Evolutionary conservation across 306 rosid genomes (phyloP).

Genomic region (Dalbergia cultrata): DNA sequence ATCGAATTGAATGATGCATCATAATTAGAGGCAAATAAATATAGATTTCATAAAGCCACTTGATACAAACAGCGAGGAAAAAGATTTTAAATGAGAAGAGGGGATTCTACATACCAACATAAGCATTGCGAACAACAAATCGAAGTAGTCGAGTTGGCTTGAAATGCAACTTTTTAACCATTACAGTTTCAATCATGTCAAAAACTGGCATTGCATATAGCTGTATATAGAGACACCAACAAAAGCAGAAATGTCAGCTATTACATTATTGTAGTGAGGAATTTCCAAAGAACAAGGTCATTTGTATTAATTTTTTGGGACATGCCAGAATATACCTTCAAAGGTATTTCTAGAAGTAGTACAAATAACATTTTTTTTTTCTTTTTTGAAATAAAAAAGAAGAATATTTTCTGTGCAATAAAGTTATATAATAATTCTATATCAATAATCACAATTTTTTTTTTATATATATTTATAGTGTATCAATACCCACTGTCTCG

Average conservation of each 20-base stretch:
- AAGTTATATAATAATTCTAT: no score
- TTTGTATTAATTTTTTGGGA: no score
- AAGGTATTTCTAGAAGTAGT: no score
- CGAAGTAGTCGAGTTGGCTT: slow-evolving; percentile 60
- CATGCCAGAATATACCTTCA: no score
- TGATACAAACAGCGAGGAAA: not conserved
- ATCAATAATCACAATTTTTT: no score
- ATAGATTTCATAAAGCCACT: not conserved
- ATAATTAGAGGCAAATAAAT: not conserved
- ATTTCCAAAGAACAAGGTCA: not conserved
- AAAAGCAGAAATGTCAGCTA: not conserved
- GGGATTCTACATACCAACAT: slow-evolving; percentile 67
- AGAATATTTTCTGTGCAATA: no score
- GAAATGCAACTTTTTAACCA: slow-evolving; percentile 65
- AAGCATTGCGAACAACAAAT: slow-evolving; percentile 57
- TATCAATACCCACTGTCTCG: no score
- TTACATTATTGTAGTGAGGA: not conserved
- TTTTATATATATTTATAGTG: no score
- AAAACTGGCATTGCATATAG: slow-evolving; percentile 89
- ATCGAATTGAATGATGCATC: slow-evolving; percentile 18
- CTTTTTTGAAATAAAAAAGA: no score
- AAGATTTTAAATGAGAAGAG: not conserved
- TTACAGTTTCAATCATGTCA: slow-evolving; percentile 78
- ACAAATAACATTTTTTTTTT: no score
- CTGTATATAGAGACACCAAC: slow-evolving; percentile 39